Evolutionary conservation across 345 rosid genomes (phyloP), one percentile per base, ranked within the genome.

Genomic region (Eucalyptus erythrocorys): DNA sequence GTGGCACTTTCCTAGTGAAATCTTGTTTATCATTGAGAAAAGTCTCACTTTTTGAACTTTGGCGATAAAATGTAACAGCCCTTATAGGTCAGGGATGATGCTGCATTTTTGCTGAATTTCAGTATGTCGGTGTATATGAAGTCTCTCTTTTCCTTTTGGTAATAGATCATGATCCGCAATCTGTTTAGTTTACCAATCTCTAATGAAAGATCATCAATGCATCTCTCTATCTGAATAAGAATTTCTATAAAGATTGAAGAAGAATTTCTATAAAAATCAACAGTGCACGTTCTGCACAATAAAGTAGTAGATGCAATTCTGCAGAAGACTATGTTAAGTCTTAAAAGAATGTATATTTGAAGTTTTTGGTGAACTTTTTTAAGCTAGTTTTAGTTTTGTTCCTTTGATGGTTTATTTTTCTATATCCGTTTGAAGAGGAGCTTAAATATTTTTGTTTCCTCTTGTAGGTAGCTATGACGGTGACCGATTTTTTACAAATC

Each of bases 401-500:
- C 84, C 64, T 85, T 85, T 59, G 84, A 84, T 84, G 27, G 27
- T 37, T 76, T 76, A 51, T 47, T 48, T 87, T 27, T 57, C 53
- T 53, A 10, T n/a, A 55, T 88, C 37, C 3, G 42, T 49, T 81
- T 85, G 48, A 88, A 50, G 87, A 40, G 68, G 89, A 17, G 32
- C 82, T 88, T 71, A 85, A 80, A 43, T 71, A 81, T 43, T 43
- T 89, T 30, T 50, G 27, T 86, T 86, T 87, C 82, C 86, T 87
- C 53, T 87, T 81, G 88, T 96, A 97, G 99, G 94, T 90, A 92
- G 92, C 90, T 97, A 97, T 88, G 98, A 94, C 53, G 98, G 98
- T 86, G 90, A 96, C 90, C 91, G 90, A 15, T 97, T 97, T 93
- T 79, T 96, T 87, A 96, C 97, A 47, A 90, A 88, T 89, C 92